These are phyloP conservation scores for Xanthoconium purpureum DNA, from an alignment of 768 basidiomycete species.

Conservation along the genomic window DNA sequence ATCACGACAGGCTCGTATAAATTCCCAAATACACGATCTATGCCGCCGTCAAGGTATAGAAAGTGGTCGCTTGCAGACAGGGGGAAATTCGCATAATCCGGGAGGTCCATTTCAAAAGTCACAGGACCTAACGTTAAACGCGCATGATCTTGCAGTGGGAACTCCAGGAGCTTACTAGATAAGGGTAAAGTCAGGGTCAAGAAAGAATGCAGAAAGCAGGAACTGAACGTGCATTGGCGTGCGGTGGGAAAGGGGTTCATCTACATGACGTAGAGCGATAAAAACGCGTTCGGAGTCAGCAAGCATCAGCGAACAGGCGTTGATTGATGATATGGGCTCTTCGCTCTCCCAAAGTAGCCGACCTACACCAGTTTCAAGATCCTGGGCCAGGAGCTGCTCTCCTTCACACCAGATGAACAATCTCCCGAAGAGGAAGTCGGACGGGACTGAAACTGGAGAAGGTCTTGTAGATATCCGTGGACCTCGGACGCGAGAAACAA, in stretches of 20 bases:
- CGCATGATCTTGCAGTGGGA: slow-evolving; percentile 12
- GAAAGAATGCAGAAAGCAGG: background rate
- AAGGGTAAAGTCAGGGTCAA: slow-evolving; percentile 2
- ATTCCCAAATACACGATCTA: slow-evolving; percentile 11
- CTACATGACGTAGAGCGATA: slow-evolving; percentile 17
- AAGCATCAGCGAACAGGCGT: slow-evolving; percentile 18
- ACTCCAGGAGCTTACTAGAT: slow-evolving; percentile 23
- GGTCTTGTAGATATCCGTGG: slow-evolving; percentile 13
- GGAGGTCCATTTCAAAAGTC: slow-evolving; percentile 18
- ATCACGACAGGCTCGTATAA: slow-evolving; percentile 13
- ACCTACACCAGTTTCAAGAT: slow-evolving; percentile 21
- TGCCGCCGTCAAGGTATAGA: slow-evolving; percentile 16
- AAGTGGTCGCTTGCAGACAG: slow-evolving; percentile 12
- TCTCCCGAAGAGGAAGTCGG: slow-evolving; percentile 25
- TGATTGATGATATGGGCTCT: slow-evolving; percentile 17
- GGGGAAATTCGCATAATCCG: slow-evolving; percentile 15
- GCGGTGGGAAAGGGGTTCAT: slow-evolving; percentile 12
- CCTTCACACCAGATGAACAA: slow-evolving; percentile 22
- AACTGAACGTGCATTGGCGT: slow-evolving; percentile 19
- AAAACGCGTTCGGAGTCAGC: slow-evolving; percentile 20
- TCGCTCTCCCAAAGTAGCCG: slow-evolving; percentile 15
- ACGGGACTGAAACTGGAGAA: slow-evolving; percentile 15
- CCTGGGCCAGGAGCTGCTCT: slow-evolving; percentile 17
- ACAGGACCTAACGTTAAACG: slow-evolving; percentile 12
- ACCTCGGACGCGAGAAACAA: slow-evolving; percentile 12